Conservation (phyloP, 306 rosid species). For the Begonia masoniana region DNA sequence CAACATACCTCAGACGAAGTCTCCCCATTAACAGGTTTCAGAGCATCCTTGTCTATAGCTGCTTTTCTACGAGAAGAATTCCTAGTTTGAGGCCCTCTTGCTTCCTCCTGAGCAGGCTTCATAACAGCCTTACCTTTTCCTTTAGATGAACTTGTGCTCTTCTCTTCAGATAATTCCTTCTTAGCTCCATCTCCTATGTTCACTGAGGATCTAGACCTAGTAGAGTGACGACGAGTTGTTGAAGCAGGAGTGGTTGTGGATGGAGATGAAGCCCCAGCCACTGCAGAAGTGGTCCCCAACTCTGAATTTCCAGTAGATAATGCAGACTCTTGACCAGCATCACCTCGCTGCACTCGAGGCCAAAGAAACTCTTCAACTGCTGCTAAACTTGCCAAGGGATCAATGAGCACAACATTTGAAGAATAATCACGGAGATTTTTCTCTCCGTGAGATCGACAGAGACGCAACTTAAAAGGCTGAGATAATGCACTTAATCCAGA, state of each 20-base stretch:
- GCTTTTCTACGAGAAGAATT: constrained; percentile 82
- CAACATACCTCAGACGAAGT: constrained; percentile 87
- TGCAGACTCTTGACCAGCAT: constrained; percentile 63
- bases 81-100: constrained; percentile 88
- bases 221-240: constrained; percentile 61
- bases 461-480: constrained; percentile 91
- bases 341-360: constrained; percentile 85
- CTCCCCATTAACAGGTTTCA: constrained; percentile 67
- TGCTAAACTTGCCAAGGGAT: constrained; percentile 92
- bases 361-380: constrained; percentile 97
- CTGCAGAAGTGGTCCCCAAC: constrained; percentile 64
- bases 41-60: constrained; percentile 75
- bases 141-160: constrained; percentile 70
- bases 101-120: constrained; percentile 62
- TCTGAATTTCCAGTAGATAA: constrained; percentile 68
- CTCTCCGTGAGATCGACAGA: constrained; percentile 90
- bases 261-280: constrained; percentile 65
- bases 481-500: constrained; percentile 88
- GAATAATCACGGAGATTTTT: constrained; percentile 86
- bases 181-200: constrained; percentile 56
- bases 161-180: constrained; percentile 64
- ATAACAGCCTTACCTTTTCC: constrained; percentile 96
- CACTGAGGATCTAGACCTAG: constrained; percentile 76
- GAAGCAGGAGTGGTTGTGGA: constrained; percentile 49
- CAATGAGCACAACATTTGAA: constrained; percentile 81